Percentiles rank a stretch among this genome's conserved stretches.
phyloP scores from a whole-genome alignment of 805 yeast genomes.

The Candida krabiensis region DNA sequence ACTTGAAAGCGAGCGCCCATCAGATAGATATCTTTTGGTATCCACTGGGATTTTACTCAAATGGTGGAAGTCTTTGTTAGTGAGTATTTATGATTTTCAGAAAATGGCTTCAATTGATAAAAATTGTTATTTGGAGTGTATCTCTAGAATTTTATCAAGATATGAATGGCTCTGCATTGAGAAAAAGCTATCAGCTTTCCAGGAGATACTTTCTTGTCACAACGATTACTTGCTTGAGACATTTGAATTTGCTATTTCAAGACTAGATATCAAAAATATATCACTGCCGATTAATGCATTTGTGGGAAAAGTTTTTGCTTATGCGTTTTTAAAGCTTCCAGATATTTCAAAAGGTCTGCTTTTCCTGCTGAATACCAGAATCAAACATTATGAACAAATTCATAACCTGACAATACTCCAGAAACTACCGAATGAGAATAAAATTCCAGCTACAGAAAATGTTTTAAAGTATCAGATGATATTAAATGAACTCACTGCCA shows the following conservation, averaged over 20 bases:
- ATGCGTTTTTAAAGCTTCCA: constrained; percentile 54
- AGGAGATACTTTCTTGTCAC: constrained; percentile 30
- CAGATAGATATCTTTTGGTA: constrained; percentile 7
- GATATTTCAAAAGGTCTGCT: constrained; percentile 56
- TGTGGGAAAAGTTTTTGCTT: constrained; percentile 69
- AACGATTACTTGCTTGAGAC: constrained; percentile 47
- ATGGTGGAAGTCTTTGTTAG: constrained; percentile 57
- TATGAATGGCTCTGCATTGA: constrained; percentile 42
- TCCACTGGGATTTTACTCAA: constrained; percentile 30
- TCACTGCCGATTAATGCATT: constrained; percentile 63
- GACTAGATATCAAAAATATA: constrained; percentile 48
- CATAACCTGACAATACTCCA: constrained; percentile 21
- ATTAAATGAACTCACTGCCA: constrained; percentile 10
- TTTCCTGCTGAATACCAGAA: constrained; percentile 57
- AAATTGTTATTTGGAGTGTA: constrained; percentile 53
- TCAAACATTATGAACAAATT: constrained; percentile 38
- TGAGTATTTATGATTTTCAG: constrained; percentile 28
- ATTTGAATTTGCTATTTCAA: constrained; percentile 48
- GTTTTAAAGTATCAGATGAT: constrained; percentile 2
- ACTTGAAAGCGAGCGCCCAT: constrained; percentile 4
- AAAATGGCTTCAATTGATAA: constrained; percentile 46
- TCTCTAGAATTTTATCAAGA: constrained; percentile 49
- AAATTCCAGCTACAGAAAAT: constrained; percentile 4
- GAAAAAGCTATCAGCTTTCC: constrained; percentile 4
- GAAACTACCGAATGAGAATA: constrained; percentile 13